Percentiles rank a stretch among this genome's conserved stretches.
These are phyloP conservation scores for Diospyros kaki DNA, from an alignment of 148 eudicot species.

Conservation along the genomic window DNA sequence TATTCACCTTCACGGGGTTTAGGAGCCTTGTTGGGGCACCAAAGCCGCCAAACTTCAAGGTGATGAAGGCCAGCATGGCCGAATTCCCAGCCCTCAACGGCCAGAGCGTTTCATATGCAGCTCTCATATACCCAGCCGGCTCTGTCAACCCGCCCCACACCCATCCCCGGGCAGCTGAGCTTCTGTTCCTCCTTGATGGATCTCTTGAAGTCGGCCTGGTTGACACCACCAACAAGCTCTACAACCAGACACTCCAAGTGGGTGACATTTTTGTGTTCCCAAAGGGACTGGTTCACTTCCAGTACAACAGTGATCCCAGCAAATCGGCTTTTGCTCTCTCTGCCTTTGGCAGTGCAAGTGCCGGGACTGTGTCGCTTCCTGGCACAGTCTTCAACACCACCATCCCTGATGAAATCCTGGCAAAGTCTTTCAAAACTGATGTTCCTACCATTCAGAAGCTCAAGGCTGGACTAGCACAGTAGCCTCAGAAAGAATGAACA, in stretches of 20 bases:
- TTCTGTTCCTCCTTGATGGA: not conserved
- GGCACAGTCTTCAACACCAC: constrained; percentile 5
- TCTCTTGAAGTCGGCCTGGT: constrained; percentile 13
- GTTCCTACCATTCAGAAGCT: constrained; percentile 12
- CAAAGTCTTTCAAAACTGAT: constrained; percentile 15
- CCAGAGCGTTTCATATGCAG: constrained; percentile 14
- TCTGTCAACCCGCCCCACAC: constrained; percentile 10
- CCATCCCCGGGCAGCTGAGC: constrained; percentile 14
- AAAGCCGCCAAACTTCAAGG: not conserved
- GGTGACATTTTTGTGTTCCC: constrained; percentile 14
- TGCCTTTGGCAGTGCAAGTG: constrained; percentile 12
- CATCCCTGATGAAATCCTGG: constrained; percentile 2
- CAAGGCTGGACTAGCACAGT: constrained; percentile 3
- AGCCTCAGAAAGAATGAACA: too few species aligned
- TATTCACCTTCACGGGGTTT: constrained; percentile 14
- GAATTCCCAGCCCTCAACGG: constrained; percentile 21
- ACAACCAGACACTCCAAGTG: not conserved
- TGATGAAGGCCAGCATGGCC: constrained; percentile 10
- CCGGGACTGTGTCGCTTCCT: constrained; percentile 8
- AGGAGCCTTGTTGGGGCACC: not conserved
- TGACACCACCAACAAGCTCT: constrained; percentile 12
- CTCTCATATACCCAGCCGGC: constrained; percentile 6
- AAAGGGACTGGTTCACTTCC: constrained; percentile 11
- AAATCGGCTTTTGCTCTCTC: not conserved
- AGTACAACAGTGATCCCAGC: not conserved